Percentiles rank a stretch among this genome's conserved stretches.
Conservation (phyloP, 225 moss, liverwort and hornwort genomes). For the Polytrichum commune region DNA sequence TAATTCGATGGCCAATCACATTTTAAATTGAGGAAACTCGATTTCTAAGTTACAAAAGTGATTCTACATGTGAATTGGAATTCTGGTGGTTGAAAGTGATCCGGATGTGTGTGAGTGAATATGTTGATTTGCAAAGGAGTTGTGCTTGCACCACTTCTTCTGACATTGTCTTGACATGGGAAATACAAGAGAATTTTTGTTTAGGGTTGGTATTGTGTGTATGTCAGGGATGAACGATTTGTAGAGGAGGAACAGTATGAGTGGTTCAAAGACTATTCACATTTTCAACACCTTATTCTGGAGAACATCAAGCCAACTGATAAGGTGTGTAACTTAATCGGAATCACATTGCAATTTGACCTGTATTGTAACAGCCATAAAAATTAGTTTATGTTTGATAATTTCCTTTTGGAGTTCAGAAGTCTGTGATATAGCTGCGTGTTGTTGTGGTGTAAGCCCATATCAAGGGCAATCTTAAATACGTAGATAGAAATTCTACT, state of each 20-base stretch:
- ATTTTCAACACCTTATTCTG: slow-evolving; percentile 76
- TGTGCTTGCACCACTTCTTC: background rate
- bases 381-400: too few relatives aligned
- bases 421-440: too few relatives aligned
- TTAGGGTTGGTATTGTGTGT: background rate
- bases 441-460: too few relatives aligned
- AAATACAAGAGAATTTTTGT: background rate
- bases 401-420: too few relatives aligned
- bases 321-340: slow-evolving; percentile 40
- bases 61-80: background rate
- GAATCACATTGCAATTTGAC: background rate
- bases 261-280: slow-evolving; percentile 93
- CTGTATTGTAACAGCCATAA: too few relatives aligned
- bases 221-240: slow-evolving; percentile 79
- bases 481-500: too few relatives aligned
- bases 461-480: too few relatives aligned
- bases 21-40: too few relatives aligned
- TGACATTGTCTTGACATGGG: background rate
- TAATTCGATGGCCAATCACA: too few relatives aligned
- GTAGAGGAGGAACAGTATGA: slow-evolving; percentile 80
- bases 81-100: background rate
- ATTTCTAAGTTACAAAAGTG: too few relatives aligned
- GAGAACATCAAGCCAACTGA: slow-evolving; percentile 58
- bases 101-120: background rate
- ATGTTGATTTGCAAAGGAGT: background rate